A percentile compares a stretch with the other conserved stretches of the same genome.
These are phyloP conservation scores for Debaryomyces prosopidis DNA, from an alignment of 805 yeast genomes.

Conservation along the genomic window DNA sequence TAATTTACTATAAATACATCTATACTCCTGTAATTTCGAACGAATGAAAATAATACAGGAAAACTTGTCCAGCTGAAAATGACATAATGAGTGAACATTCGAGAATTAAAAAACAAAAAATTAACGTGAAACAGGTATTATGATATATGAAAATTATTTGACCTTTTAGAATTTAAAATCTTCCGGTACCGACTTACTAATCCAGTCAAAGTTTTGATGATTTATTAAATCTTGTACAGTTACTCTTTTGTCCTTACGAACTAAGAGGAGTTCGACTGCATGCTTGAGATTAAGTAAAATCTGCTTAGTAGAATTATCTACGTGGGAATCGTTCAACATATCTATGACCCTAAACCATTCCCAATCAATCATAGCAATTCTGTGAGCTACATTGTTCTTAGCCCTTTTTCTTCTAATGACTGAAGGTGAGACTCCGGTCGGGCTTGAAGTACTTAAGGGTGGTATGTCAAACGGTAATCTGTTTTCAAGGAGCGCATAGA, in stretches of 20 bases:
- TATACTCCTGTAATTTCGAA: no score
- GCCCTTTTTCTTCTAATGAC: slow-evolving; percentile 43
- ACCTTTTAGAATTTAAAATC: neutral
- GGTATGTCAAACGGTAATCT: slow-evolving; percentile 91
- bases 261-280: slow-evolving; percentile 34
- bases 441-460: slow-evolving; percentile 42
- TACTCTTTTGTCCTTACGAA: slow-evolving; percentile 36
- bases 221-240: slow-evolving; percentile 11
- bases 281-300: slow-evolving; percentile 23
- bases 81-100: no score
- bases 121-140: no score
- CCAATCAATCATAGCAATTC: slow-evolving; percentile 94
- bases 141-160: no score
- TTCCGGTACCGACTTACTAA: slow-evolving; percentile 1
- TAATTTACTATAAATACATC: no score
- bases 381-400: slow-evolving; percentile 67
- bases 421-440: slow-evolving; percentile 37
- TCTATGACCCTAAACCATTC: slow-evolving; percentile 59
- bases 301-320: slow-evolving; percentile 14
- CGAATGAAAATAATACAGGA: no score
- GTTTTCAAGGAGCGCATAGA: slow-evolving; percentile 81
- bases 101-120: no score
- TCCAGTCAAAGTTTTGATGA: slow-evolving; percentile 6
- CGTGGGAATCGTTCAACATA: slow-evolving; percentile 7
- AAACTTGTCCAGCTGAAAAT: no score